Evolutionary conservation across 306 rosid genomes (phyloP).

Genomic region (Canavalia ensiformis): DNA sequence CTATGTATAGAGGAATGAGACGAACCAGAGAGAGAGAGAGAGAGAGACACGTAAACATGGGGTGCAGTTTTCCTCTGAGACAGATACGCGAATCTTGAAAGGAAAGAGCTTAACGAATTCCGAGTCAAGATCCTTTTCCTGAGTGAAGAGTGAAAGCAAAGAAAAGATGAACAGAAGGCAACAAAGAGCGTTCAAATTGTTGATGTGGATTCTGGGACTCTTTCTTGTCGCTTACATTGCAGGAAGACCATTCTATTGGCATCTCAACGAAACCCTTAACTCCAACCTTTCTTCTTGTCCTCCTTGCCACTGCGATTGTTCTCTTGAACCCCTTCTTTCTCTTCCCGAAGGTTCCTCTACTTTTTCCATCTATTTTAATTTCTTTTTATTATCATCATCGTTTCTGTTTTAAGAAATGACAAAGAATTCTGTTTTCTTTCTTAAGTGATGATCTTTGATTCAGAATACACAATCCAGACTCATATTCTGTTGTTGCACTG

Average conservation of each 20-base stretch:
- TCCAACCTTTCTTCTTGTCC: constrained; percentile 51
- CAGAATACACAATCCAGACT: no score
- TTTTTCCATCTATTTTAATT: no score
- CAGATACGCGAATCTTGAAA: constrained; percentile 46
- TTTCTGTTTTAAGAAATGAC: not conserved
- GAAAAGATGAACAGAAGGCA: constrained; percentile 56
- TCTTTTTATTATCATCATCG: not conserved
- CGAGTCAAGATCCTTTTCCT: constrained; percentile 49
- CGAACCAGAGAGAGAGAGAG: not conserved
- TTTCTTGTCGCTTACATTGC: constrained; percentile 51
- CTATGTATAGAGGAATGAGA: no score
- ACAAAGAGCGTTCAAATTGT: constrained; percentile 47
- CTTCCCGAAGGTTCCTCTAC: constrained; percentile 52
- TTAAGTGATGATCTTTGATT: no score
- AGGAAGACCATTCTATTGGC: constrained; percentile 62
- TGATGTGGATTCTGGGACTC: constrained; percentile 53
- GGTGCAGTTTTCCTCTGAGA: constrained; percentile 34
- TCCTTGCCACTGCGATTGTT: constrained; percentile 65
- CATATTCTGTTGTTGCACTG: no score
- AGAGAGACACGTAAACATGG: constrained; percentile 37
- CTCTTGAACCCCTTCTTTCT: constrained; percentile 60
- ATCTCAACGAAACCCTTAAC: constrained; percentile 46
- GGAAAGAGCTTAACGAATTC: constrained; percentile 31
- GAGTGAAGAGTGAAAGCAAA: not conserved
- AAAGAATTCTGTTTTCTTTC: not conserved